Evolutionary conservation across 2,329 filamentous ascomycete species (phyloP).

Genomic region (Paradendryphiella salina): DNA sequence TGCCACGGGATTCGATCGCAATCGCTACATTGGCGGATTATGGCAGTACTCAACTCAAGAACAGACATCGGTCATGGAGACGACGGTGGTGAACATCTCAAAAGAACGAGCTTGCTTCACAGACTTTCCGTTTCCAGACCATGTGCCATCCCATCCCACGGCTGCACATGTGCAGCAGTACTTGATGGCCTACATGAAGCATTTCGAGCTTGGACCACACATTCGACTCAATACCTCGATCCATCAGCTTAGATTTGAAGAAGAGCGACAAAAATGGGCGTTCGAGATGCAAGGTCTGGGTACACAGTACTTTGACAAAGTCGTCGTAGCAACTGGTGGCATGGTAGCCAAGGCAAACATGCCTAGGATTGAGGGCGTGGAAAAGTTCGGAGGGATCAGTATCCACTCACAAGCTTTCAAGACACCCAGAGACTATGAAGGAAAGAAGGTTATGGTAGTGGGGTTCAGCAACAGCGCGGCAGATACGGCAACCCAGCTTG

Average conservation of each 20-base stretch:
- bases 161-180: slow-evolving; percentile 29
- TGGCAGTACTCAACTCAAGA: slow-evolving; percentile 29
- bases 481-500: slow-evolving; percentile 30
- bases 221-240: slow-evolving; percentile 21
- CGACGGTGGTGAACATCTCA: slow-evolving; percentile 27
- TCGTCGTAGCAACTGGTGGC: slow-evolving; percentile 28
- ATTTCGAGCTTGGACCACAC: slow-evolving; percentile 22
- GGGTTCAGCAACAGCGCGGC: slow-evolving; percentile 34
- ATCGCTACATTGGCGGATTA: slow-evolving; percentile 26
- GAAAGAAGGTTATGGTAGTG: slow-evolving; percentile 30
- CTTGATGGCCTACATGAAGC: slow-evolving; percentile 19
- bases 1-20: slow-evolving; percentile 27
- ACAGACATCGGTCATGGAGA: slow-evolving; percentile 27
- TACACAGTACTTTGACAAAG: slow-evolving; percentile 24
- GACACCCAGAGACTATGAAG: slow-evolving; percentile 13
- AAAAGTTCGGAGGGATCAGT: slow-evolving; percentile 20
- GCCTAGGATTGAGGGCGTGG: slow-evolving; percentile 21
- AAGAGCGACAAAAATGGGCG: slow-evolving; percentile 19
- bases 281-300: slow-evolving; percentile 9
- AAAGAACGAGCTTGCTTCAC: slow-evolving; percentile 31
- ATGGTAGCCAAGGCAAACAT: slow-evolving; percentile 21
- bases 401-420: slow-evolving; percentile 24
- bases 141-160: slow-evolving; percentile 21
- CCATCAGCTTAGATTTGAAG: slow-evolving; percentile 16
- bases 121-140: slow-evolving; percentile 25